Conservation (phyloP, 306 rosid genomes). For the Lathyrus oleraceus region DNA sequence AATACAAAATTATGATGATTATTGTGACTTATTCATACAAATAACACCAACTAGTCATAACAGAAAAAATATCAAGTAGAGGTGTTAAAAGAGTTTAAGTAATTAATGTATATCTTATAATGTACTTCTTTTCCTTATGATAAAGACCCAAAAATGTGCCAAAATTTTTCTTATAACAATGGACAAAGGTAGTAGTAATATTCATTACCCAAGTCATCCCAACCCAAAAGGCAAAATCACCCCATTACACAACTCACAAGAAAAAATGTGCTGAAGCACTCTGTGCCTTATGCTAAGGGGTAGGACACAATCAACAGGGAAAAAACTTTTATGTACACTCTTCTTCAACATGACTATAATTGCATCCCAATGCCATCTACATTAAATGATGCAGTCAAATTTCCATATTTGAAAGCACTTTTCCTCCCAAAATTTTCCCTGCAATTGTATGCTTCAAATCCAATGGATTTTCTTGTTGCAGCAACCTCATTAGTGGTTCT, state of each 20-base stretch:
- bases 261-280: conserved; percentile 16
- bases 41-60: too few species aligned
- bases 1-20: too few species aligned
- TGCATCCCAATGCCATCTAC: conserved; percentile 24
- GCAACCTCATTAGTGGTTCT: conserved; percentile 54
- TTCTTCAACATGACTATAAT: not conserved
- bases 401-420: conserved; percentile 48
- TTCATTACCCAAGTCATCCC: not conserved
- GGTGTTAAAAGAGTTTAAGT: too few species aligned
- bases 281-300: conserved; percentile 5
- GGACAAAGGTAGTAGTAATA: too few species aligned
- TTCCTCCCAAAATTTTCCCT: conserved; percentile 39
- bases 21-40: too few species aligned
- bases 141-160: too few species aligned
- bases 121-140: too few species aligned
- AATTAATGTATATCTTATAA: too few species aligned
- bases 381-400: conserved; percentile 52
- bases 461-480: conserved; percentile 36
- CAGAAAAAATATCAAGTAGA: too few species aligned
- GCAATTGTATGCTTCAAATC: conserved; percentile 55
- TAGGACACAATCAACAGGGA: not conserved
- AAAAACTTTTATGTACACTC: not conserved
- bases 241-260: not conserved
- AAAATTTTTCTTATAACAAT: too few species aligned
- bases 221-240: conserved; percentile 14